phyloP scores from a whole-genome alignment of 2,329 filamentous ascomycete genomes.

The Orbilia blumenaviensis region DNA sequence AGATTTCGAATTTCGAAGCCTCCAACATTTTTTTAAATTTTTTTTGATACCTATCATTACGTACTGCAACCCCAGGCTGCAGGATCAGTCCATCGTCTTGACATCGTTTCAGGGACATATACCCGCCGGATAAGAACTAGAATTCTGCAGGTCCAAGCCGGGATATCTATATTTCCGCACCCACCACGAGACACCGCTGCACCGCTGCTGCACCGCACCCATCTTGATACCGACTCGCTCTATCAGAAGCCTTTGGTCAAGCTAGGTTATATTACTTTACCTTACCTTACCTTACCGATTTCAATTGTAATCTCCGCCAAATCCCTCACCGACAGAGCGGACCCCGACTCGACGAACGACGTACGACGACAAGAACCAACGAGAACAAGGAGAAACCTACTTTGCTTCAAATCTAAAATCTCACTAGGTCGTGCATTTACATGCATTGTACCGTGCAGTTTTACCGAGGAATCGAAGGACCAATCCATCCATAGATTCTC shows the following conservation, averaged over 20 bases:
- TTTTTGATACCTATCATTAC: slow-evolving; percentile 21
- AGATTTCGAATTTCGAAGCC: no score
- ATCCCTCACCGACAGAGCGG: slow-evolving; percentile 40
- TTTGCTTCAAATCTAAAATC: slow-evolving; percentile 16
- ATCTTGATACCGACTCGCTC: slow-evolving; percentile 31
- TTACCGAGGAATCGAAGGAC: slow-evolving; percentile 27
- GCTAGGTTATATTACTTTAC: neutral
- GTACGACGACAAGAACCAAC: no score
- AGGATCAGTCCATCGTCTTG: slow-evolving; percentile 44
- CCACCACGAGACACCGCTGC: slow-evolving; percentile 49
- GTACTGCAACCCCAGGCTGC: slow-evolving; percentile 46
- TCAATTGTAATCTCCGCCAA: slow-evolving; percentile 28
- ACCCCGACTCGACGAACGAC: slow-evolving; percentile 12
- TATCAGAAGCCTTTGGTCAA: slow-evolving; percentile 11
- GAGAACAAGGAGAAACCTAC: no score
- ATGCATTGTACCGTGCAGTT: slow-evolving; percentile 22
- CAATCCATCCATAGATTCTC: slow-evolving; percentile 1
- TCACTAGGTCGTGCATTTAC: slow-evolving; percentile 5
- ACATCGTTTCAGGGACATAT: slow-evolving; percentile 53
- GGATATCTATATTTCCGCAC: slow-evolving; percentile 53
- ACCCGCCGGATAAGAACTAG: slow-evolving; percentile 53
- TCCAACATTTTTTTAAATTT: no score
- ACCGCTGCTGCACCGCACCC: no score
- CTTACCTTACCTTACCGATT: slow-evolving; percentile 14
- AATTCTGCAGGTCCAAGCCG: slow-evolving; percentile 54